These are phyloP conservation scores for Oxyria digyna DNA, from an alignment of 148 eudicot genomes.

Conservation along the genomic window DNA sequence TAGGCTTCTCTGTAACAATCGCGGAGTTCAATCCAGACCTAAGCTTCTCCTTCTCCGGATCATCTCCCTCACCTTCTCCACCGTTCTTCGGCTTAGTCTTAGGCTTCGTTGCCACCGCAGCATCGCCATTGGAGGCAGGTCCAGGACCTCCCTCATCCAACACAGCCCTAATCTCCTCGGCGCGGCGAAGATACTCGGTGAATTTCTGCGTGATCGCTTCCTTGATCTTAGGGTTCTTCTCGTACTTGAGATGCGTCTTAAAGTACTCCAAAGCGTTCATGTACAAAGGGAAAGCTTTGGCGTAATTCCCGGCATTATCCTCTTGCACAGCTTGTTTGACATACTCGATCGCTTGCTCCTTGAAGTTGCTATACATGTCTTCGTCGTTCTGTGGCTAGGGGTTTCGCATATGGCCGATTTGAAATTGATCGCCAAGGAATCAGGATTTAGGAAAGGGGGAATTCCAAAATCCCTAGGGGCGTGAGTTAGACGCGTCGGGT, in stretches of 20 bases:
- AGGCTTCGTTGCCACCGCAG: conserved; percentile 68
- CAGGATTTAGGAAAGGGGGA: conserved; percentile 4
- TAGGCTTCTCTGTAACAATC: conserved; percentile 87
- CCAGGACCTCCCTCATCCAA: conserved; percentile 82
- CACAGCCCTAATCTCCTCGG: conserved; percentile 91
- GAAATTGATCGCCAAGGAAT: neutral
- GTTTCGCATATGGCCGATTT: neutral
- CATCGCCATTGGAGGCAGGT: conserved; percentile 57
- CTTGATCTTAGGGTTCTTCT: conserved; percentile 86
- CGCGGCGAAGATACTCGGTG: conserved; percentile 83
- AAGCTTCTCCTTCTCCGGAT: conserved; percentile 81
- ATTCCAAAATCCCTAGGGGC: conserved; percentile 5
- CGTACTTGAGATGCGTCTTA: conserved; percentile 85
- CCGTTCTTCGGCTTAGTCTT: conserved; percentile 75
- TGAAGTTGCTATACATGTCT: conserved; percentile 92
- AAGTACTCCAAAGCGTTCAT: conserved; percentile 94
- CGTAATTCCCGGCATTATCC: conserved; percentile 90
- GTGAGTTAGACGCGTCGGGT: neutral
- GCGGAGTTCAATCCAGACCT: conserved; percentile 85
- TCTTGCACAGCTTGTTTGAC: conserved; percentile 87
- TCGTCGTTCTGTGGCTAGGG: neutral
- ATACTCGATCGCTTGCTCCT: conserved; percentile 95
- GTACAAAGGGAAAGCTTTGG: conserved; percentile 83
- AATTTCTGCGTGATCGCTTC: conserved; percentile 88
- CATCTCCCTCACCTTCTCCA: conserved; percentile 56